phyloP scores from a whole-genome alignment of 495 filamentous ascomycete genomes.

The Penicillium roqueforti region DNA sequence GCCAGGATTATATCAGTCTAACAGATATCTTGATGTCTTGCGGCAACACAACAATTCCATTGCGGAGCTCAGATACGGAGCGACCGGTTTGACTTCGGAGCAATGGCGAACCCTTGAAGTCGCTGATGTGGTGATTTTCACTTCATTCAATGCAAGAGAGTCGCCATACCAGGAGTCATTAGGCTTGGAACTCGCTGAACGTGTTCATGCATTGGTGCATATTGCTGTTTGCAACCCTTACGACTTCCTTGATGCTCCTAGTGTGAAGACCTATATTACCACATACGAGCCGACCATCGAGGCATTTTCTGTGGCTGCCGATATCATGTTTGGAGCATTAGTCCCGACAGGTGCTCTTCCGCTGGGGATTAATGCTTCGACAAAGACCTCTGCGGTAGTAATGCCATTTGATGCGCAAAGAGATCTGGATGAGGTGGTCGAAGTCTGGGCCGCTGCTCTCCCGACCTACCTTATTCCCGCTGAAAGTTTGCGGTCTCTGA shows the following conservation, averaged over 20 bases:
- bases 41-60: slow-evolving; percentile 20
- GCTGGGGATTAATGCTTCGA: slow-evolving; percentile 21
- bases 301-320: slow-evolving; percentile 39
- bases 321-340: slow-evolving; percentile 39
- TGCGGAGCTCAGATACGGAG: slow-evolving; percentile 35
- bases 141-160: slow-evolving; percentile 42
- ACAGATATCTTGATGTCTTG: slow-evolving; percentile 34
- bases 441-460: slow-evolving; percentile 39
- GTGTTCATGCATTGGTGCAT: slow-evolving; percentile 28
- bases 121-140: slow-evolving; percentile 41
- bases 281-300: slow-evolving; percentile 49
- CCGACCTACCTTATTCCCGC: slow-evolving; percentile 37
- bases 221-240: slow-evolving; percentile 48
- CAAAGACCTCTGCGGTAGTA: slow-evolving; percentile 18
- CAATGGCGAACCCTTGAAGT: slow-evolving; percentile 29
- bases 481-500: slow-evolving; percentile 26
- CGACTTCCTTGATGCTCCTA: slow-evolving; percentile 41
- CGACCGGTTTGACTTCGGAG: slow-evolving; percentile 24
- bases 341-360: slow-evolving; percentile 35
- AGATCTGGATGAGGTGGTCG: slow-evolving; percentile 31
- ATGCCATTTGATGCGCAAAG: slow-evolving; percentile 16
- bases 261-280: slow-evolving; percentile 43
- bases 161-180: slow-evolving; percentile 37
- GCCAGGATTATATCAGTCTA: slow-evolving; percentile 31
- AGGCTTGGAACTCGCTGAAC: slow-evolving; percentile 32